A percentile compares a stretch with the other conserved stretches of the same genome.
Conservation (phyloP, 495 filamentous ascomycete genomes). For the Aspergillus heteromorphus region DNA sequence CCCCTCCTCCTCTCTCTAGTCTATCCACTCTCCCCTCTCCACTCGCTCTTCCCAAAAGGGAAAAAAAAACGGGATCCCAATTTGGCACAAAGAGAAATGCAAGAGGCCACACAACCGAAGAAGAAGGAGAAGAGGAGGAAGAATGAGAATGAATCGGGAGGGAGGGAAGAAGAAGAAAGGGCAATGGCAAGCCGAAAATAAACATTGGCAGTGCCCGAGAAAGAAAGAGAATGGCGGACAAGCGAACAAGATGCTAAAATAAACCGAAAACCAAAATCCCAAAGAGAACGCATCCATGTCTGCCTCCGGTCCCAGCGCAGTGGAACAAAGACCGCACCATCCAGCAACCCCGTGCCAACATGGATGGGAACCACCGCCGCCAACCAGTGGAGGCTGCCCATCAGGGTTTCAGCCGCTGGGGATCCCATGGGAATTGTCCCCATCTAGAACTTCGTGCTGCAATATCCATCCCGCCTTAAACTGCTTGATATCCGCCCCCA, state of each 20-base stretch:
- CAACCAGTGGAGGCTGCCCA: neutral
- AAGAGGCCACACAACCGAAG: neutral
- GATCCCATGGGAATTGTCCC: slow-evolving; percentile 7
- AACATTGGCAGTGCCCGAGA: neutral
- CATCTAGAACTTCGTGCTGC: slow-evolving; percentile 15
- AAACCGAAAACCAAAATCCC: slow-evolving; percentile 8
- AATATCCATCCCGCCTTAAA: slow-evolving; percentile 12
- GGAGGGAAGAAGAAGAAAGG: too few relatives aligned
- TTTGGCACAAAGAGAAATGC: slow-evolving; percentile 13
- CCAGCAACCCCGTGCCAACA: slow-evolving; percentile 3
- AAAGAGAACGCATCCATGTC: slow-evolving; percentile 12
- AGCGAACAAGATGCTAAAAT: slow-evolving; percentile 8
- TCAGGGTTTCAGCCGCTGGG: slow-evolving; percentile 14
- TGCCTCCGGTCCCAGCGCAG: slow-evolving; percentile 7
- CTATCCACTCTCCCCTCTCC: neutral
- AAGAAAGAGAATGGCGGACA: slow-evolving; percentile 8
- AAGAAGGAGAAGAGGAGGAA: neutral
- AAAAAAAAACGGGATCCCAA: neutral
- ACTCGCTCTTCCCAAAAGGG: neutral
- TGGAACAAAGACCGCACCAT: slow-evolving; percentile 20
- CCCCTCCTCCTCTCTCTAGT: neutral
- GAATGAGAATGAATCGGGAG: too few relatives aligned
- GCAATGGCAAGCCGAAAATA: neutral
- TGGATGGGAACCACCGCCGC: slow-evolving; percentile 6
- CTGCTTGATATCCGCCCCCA: slow-evolving; percentile 8